phyloP scores from a whole-genome alignment of 2,329 filamentous ascomycete species.

The Penicillium sp. region DNA sequence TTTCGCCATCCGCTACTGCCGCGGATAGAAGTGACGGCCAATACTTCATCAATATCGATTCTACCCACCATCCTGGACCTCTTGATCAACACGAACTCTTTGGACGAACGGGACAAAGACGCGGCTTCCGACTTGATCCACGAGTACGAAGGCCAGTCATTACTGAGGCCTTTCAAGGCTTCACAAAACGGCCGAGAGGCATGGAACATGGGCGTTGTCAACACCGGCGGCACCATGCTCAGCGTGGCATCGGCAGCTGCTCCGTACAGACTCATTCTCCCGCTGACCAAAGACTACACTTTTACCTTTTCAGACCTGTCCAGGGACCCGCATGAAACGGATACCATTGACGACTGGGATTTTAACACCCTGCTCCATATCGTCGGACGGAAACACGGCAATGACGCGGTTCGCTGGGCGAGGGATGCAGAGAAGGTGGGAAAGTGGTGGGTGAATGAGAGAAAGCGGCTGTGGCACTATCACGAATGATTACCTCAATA shows the following conservation, averaged over 20 bases:
- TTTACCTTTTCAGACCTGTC: slow-evolving; percentile 34
- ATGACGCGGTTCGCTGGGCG: slow-evolving; percentile 34
- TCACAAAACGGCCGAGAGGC: slow-evolving; percentile 29
- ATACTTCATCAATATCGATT: slow-evolving; percentile 42
- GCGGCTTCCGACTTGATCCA: slow-evolving; percentile 39
- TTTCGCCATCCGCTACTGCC: slow-evolving; percentile 45
- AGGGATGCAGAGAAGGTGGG: slow-evolving; percentile 33
- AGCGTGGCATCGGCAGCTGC: slow-evolving; percentile 71
- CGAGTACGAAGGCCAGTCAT: slow-evolving; percentile 46
- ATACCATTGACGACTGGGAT: slow-evolving; percentile 31
- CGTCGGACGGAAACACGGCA: slow-evolving; percentile 25
- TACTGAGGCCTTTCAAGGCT: slow-evolving; percentile 40
- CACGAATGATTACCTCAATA: slow-evolving; percentile 13
- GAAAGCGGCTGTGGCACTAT: slow-evolving; percentile 23
- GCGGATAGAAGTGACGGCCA: slow-evolving; percentile 36
- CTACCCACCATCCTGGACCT: slow-evolving; percentile 46
- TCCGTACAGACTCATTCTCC: slow-evolving; percentile 66
- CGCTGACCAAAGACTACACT: slow-evolving; percentile 68
- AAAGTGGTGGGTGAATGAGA: slow-evolving; percentile 39
- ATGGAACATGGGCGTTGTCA: slow-evolving; percentile 35
- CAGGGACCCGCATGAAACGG: slow-evolving; percentile 31
- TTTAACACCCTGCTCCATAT: slow-evolving; percentile 23
- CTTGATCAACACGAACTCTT: slow-evolving; percentile 37
- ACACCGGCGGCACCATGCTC: slow-evolving; percentile 47
- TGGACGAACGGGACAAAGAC: slow-evolving; percentile 28